Base-by-base conservation (phyloP, 495 filamentous ascomycete species). In the Hypoxylon trugodes region DNA sequence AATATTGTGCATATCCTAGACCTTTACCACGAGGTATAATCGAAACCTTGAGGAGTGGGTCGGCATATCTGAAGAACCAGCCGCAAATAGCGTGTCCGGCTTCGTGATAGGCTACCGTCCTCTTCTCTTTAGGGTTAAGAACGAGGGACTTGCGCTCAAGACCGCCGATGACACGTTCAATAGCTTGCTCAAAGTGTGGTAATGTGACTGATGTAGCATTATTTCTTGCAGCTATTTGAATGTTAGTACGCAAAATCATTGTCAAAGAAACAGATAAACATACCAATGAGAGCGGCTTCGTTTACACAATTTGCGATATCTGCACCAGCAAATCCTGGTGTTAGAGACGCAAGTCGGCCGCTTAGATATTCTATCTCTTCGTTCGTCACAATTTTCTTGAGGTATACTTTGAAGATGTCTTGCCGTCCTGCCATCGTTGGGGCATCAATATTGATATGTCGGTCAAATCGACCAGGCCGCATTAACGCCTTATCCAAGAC, bases 301-400 rank as follows among this genome's bases (percentile, higher is more conserved):
- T 98, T 98, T 54, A 96, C 91, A 73, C 91, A 96, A 76, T 98
- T 98, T 58, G 94, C 94, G 73, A 98, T 98, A 73, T 98, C 95
- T 50, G 95, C 95, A 74, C 95, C 95, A 58, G 93, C 89, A 73
- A 98, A 98, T 36, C 95, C 95, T 19, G 95, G 96, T 6, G 95
- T 98, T 65, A 98, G 76, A 42, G 96, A 92, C 24, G 95, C 86
- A 25, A 98, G 84, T 65, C 94, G 84, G 47, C 96, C 96, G 56
- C 88, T 87, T 38, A 98, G 74, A 73, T 91, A 89, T 26, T 96
- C 92, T 67, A 92, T 81, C 70, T 98, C 90, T 70, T 96, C 95
- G 47, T 85, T 83, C 18, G 93, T 97, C 35, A 96, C 87, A 69
- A 98, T 95, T 80, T 96, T 97, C 73, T 86, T 85, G 62, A 98